These are phyloP conservation scores for Hygrophoropsis aurantiaca DNA, from an alignment of 768 basidiomycete genomes.

Conservation along the genomic window DNA sequence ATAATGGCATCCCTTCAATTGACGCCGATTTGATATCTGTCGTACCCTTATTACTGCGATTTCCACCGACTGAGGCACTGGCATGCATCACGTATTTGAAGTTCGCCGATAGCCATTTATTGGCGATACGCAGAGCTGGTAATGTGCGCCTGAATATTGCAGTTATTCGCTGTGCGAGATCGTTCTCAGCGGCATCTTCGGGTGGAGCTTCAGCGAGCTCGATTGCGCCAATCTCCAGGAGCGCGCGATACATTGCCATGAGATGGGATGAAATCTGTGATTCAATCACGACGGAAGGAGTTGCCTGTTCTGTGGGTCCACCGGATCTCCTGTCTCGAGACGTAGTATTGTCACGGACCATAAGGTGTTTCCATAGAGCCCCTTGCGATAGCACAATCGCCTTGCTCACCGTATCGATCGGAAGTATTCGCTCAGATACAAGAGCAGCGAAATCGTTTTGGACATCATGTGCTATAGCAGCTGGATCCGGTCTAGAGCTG, in stretches of 20 bases:
- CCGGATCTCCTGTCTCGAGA: constrained; percentile 22
- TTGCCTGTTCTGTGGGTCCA: constrained; percentile 22
- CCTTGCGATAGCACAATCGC: constrained; percentile 73
- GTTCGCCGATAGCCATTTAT: constrained; percentile 87
- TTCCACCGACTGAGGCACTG: constrained; percentile 29
- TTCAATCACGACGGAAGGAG: constrained; percentile 49
- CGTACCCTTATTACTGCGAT: constrained; percentile 8
- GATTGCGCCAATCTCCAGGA: constrained; percentile 64
- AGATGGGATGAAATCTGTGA: constrained; percentile 67
- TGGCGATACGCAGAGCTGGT: constrained; percentile 82
- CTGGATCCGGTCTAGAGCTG: constrained; percentile 42
- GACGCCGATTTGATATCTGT: constrained; percentile 4
- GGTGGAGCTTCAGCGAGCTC: constrained; percentile 60
- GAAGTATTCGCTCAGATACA: constrained; percentile 67
- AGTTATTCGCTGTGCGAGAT: constrained; percentile 80
- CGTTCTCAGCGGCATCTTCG: constrained; percentile 52
- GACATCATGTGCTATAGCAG: constrained; percentile 48
- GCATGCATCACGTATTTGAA: constrained; percentile 61
- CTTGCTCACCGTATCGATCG: constrained; percentile 75
- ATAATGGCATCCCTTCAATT: constrained; percentile 42
- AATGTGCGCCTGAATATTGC: constrained; percentile 84
- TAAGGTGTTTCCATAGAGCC: constrained; percentile 81
- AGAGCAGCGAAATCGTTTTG: constrained; percentile 57
- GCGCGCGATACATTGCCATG: constrained; percentile 57
- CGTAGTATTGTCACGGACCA: constrained; percentile 54